phyloP scores from a whole-genome alignment of 2,329 filamentous ascomycete genomes.

The Pyricularia sp. region DNA sequence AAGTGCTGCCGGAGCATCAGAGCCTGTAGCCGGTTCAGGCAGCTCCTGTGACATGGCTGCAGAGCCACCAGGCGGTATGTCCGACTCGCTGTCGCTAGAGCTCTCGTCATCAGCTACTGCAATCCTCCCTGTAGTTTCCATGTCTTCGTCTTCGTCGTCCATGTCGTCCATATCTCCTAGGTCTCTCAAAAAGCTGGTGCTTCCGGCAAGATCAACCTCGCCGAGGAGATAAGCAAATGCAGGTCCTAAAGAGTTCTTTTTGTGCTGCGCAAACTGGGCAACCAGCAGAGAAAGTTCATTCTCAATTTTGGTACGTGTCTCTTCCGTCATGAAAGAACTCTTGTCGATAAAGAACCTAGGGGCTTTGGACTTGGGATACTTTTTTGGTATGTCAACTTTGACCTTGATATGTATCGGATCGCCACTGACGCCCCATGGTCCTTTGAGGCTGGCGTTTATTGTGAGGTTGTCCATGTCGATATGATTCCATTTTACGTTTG shows the following conservation, averaged over 20 bases:
- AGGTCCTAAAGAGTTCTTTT: constrained; percentile 53
- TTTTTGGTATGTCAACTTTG: constrained; percentile 47
- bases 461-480: constrained; percentile 54
- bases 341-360: constrained; percentile 54
- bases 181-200: constrained; percentile 53
- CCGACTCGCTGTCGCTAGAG: constrained; percentile 61
- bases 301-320: constrained; percentile 42
- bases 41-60: constrained; percentile 55
- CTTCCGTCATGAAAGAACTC: constrained; percentile 50
- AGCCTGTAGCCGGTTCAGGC: constrained; percentile 17
- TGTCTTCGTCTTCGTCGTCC: constrained; percentile 43
- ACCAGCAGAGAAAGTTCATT: constrained; percentile 48
- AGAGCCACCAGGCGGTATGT: constrained; percentile 45
- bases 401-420: constrained; percentile 54
- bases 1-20: background rate
- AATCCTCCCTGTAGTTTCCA: background rate
- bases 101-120: constrained; percentile 46
- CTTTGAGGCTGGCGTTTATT: constrained; percentile 51
- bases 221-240: constrained; percentile 55
- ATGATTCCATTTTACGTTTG: constrained; percentile 55
- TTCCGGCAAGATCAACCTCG: constrained; percentile 50
- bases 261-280: constrained; percentile 43
- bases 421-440: constrained; percentile 50
- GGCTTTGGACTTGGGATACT: constrained; percentile 47
- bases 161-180: constrained; percentile 53